Evolutionary conservation across 2,329 filamentous ascomycete species (phyloP), one percentile per base, ranked within the genome.

Genomic region (Cladophialophora exuberans): DNA sequence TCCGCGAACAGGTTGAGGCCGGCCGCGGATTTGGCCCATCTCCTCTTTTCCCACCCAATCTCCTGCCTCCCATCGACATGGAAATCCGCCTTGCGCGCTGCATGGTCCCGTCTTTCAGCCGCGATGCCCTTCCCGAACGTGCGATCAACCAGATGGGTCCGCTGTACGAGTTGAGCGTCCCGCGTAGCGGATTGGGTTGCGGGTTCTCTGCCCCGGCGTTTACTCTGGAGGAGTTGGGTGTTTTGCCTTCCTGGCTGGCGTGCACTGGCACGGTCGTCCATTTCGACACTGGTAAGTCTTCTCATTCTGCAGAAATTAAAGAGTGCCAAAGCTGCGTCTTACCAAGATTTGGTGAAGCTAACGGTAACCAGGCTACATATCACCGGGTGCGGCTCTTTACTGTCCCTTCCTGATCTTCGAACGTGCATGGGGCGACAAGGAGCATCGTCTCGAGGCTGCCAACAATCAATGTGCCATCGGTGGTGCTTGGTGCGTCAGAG

Each of bases 391-490:
- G n/a, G 44, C 55, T 11, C 28, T 64, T 6, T 64, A 60, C 26
- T 57, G 54, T 45, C 62, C 57, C 10, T 65, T 63, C 46, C 44
- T 65, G 18, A 49, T 49, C 30, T 64, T 64, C 43, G 60, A 63
- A 35, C 54, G 58, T 6, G 42, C 53, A 7, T 52, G 56, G 28
- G 55, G 61, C 26, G 46, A 58, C 13, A 58, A 58, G 18, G 59
- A 63, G 23, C 22, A 52, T 10, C 53, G 56, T 4, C 23, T 64
- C 3, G 62, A 65, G 31, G 35, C 59, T 10, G 60, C 63, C 10
- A 62, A 57, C 18, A 65, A 65, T 22, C 62, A 63, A 51, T 63
- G 62, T 52, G 63, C 63, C 11, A 59, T 64, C 17, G 62, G 56
- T 36, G 63, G 63, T 1, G 56, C 63, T n/a, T 65, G 63, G 59